A percentile compares a stretch with the other conserved stretches of the same genome.
These are phyloP conservation scores for Pythium utonaiense DNA, from an alignment of 352 stramenopile species.

Conservation along the genomic window DNA sequence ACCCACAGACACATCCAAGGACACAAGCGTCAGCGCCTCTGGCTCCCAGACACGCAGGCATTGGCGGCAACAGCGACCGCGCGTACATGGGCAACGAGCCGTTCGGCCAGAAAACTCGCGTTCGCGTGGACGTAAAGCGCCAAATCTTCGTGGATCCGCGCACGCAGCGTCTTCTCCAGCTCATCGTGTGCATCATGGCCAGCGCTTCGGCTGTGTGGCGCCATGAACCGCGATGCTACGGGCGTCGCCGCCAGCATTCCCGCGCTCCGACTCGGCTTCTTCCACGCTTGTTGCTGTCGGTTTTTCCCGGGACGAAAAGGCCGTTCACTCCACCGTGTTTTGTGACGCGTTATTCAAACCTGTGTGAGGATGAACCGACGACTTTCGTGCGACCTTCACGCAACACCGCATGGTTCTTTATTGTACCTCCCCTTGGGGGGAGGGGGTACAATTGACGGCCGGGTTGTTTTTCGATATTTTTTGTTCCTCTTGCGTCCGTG, in stretches of 20 bases:
- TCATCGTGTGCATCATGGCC: slow-evolving; percentile 3
- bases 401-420: background rate
- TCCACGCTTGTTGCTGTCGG: slow-evolving; percentile 1
- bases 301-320: no score
- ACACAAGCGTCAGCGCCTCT: no score
- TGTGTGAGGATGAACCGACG: slow-evolving; percentile 5
- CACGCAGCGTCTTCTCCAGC: slow-evolving; percentile 46
- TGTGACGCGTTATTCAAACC: slow-evolving; percentile 9
- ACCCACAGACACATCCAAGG: slow-evolving; percentile 18
- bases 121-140: slow-evolving; percentile 55
- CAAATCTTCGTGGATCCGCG: slow-evolving; percentile 52
- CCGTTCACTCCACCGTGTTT: no score
- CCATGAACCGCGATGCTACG: slow-evolving; percentile 16
- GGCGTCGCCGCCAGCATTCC: slow-evolving; percentile 13
- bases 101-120: slow-evolving; percentile 77
- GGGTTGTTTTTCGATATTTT: slow-evolving; percentile 13
- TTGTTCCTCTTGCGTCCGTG: slow-evolving; percentile 6
- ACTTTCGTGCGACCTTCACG: no score
- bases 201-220: background rate
- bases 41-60: no score
- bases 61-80: background rate
- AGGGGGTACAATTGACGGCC: background rate
- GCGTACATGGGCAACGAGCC: slow-evolving; percentile 73
- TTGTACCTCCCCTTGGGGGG: background rate
- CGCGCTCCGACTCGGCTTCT: no score